These are phyloP conservation scores for Ceratobasidium sp. DNA, from an alignment of 1,284 basidiomycete genomes.

Conservation along the genomic window DNA sequence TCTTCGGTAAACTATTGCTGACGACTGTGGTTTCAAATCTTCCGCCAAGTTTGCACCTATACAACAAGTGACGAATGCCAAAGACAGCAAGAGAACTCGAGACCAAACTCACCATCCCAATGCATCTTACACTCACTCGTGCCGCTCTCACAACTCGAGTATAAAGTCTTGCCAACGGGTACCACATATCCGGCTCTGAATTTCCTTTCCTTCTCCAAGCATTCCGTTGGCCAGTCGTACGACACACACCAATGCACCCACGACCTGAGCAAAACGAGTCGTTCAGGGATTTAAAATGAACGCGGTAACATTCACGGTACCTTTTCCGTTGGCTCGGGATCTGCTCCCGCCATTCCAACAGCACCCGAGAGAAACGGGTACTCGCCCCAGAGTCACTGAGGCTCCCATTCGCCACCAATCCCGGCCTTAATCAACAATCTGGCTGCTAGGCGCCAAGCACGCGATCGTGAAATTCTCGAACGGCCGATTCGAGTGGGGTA, in stretches of 20 bases:
- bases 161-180: constrained; percentile 73
- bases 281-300: constrained; percentile 58
- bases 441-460: constrained; percentile 68
- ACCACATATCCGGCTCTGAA: constrained; percentile 65
- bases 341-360: constrained; percentile 68
- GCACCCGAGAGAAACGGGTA: constrained; percentile 70
- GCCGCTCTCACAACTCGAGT: constrained; percentile 67
- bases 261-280: background rate
- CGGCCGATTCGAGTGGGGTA: constrained; percentile 63
- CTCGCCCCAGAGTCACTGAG: constrained; percentile 69
- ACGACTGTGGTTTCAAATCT: constrained; percentile 18
- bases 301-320: constrained; percentile 56
- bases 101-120: constrained; percentile 13
- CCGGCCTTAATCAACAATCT: constrained; percentile 70
- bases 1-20: constrained; percentile 27
- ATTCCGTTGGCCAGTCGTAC: constrained; percentile 68
- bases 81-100: background rate
- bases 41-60: constrained; percentile 14
- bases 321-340: constrained; percentile 59
- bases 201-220: constrained; percentile 66
- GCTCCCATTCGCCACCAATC: constrained; percentile 65
- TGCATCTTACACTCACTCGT: constrained; percentile 23
- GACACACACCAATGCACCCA: constrained; percentile 54
- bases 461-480: constrained; percentile 66
- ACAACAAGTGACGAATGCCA: background rate